Evolutionary conservation across 1,284 basidiomycete species (phyloP), one percentile per base, ranked within the genome.

Genomic region (Austroboletus niveus): DNA sequence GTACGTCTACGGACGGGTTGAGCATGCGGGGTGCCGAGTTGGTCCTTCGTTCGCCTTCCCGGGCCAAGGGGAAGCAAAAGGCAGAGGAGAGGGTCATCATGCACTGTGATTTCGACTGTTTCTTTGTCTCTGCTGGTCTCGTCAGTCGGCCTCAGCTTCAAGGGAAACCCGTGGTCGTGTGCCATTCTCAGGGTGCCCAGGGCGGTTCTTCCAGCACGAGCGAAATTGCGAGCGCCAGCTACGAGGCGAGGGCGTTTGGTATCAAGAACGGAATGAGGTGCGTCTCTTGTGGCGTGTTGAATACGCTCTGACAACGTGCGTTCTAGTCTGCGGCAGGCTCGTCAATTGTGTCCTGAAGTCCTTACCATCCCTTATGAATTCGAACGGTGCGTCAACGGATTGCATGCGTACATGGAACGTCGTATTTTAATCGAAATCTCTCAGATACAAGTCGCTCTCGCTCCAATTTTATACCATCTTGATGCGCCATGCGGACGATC

Each of bases 101-200:
- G 81, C 94, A 98, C 63, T 92, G 92, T 62, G 94, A 98, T 69
- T 98, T 99, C 63, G 96, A 99, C 66, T 93, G 89, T 62, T 99
- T 98, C 77, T 99, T 99, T 64, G 94, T 98, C 11, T 86, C 90
- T 1, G 94, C 87, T n/a, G 92, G 93, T 0, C 69, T 96, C 43
- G 76, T 90, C 4, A 81, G 78, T 48, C 75, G 91, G 0, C 91
- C 92, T 0, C 79, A 95, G 53, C 69, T 96, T 39, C 83, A 81
- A 47, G 92, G 92, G 1, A 91, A 90, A 65, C 92, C 96, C 0
- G 86, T 89, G 2, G 94, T 95, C 0, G 97, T 99, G 0, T 99
- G 96, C 65, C 96, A 99, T 72, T 93, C 93, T 4, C 87, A 92
- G 59, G 88, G 85, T 0, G 72, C 64, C 10, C 83, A 82, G 52